Evolutionary conservation across 1,284 basidiomycete genomes (phyloP), one percentile per base, ranked within the genome.

Genomic region (Ustilago tritici): DNA sequence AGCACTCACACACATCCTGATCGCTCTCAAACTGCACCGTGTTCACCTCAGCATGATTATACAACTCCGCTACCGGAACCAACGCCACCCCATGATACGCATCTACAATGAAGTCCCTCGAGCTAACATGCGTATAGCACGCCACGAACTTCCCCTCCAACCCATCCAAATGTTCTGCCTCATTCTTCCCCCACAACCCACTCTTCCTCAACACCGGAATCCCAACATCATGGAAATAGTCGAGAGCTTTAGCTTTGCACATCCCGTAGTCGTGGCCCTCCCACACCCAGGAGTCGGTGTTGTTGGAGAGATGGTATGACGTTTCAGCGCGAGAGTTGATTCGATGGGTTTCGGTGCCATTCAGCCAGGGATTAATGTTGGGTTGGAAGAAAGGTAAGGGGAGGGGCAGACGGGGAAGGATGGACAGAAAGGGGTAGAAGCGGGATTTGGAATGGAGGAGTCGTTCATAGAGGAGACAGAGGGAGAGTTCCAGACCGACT

Each of bases 1-100:
- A 85, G 2, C 66, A 1, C 41, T 76, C 43, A 63, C 84, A 85
- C 9, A 85, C 83, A 7, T 72, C 74, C 56, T 80, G 76, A 57
- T 85, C 82, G 19, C 77, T 70, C 43, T 85, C 82, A 52, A 85
- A 84, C 46, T 84, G 80, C 11, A 81, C 72, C 56, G 77, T 78
- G 54, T 75, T 70, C 34, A 41, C 35, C 17, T 78, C 77, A 2
- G 70, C 58, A 57, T 85, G 84, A 35, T 85, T 82, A 53, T 82
- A 85, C 54, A 81, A 56, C 59, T 85, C 84, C 10, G 81, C 79
- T 11, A 85, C 55, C 14, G 83, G 82, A 5, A 83, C 81, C 57
- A 85, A 52, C 14, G 62, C 81, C 0, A 80, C 70, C 0, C 72
- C 81, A 52, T 85, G 83, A 32, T 65, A 79, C 2, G 79, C 38